Conservation (phyloP, 805 yeast species). For the Spathaspora passalidarum region DNA sequence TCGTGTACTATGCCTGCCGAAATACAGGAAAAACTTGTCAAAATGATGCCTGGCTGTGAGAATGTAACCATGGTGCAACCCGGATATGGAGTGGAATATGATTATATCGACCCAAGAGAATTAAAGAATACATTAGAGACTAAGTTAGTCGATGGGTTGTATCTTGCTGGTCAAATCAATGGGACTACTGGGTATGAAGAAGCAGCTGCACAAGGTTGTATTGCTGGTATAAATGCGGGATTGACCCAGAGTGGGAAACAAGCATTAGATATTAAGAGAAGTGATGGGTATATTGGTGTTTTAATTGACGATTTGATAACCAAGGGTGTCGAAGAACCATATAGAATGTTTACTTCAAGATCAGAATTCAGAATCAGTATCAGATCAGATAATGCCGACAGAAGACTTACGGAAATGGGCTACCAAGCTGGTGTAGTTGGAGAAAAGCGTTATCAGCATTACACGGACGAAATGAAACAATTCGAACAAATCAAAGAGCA, state of each 20-base stretch:
- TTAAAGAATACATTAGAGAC: conserved; percentile 77
- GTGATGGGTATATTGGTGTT: conserved; percentile 91
- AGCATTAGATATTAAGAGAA: conserved; percentile 56
- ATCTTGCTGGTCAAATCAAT: conserved; percentile 93
- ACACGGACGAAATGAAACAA: conserved; percentile 37
- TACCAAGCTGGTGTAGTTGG: conserved; percentile 62
- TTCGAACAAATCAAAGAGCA: conserved; percentile 45
- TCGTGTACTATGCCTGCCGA: conserved; percentile 96
- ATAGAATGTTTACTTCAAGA: conserved; percentile 95
- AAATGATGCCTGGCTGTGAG: conserved; percentile 83
- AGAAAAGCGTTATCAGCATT: conserved; percentile 53
- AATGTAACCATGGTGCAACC: conserved; percentile 88
- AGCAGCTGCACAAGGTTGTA: conserved; percentile 94
- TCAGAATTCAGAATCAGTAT: conserved; percentile 90
- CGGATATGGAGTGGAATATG: conserved; percentile 99
- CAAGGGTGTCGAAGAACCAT: conserved; percentile 95
- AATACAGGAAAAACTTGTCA: conserved; percentile 71
- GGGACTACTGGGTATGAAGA: conserved; percentile 99
- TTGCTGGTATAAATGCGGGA: conserved; percentile 97
- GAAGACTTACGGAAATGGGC: conserved; percentile 73
- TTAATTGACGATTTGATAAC: conserved; percentile 91
- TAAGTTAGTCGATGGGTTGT: conserved; percentile 71
- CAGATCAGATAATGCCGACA: conserved; percentile 92
- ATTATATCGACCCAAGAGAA: conserved; percentile 92
- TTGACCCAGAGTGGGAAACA: conserved; percentile 43